A percentile compares a stretch with the other conserved stretches of the same genome.
These are phyloP conservation scores for Yamadazyma sp. DNA, from an alignment of 1,139 yeast genomes.

Conservation along the genomic window DNA sequence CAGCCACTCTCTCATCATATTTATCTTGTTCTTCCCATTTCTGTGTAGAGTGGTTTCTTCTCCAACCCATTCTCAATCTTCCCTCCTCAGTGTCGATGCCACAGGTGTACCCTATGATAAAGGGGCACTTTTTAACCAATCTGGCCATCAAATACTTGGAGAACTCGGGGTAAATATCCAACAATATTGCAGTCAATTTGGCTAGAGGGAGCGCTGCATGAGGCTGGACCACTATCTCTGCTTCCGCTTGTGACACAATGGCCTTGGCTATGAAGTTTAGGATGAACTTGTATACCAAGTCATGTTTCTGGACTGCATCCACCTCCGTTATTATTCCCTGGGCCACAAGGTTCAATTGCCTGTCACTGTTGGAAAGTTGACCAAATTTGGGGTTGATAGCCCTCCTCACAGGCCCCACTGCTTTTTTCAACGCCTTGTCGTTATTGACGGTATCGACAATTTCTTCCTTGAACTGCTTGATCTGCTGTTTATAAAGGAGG, in stretches of 20 bases:
- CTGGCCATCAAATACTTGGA: constrained; percentile 72
- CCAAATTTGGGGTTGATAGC: constrained; percentile 88
- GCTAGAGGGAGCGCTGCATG: constrained; percentile 82
- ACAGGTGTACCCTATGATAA: constrained; percentile 77
- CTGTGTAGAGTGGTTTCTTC: constrained; percentile 46
- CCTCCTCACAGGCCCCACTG: constrained; percentile 52
- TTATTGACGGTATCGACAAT: constrained; percentile 50
- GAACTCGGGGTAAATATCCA: constrained; percentile 63
- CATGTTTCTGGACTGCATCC: constrained; percentile 38
- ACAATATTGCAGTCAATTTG: constrained; percentile 54
- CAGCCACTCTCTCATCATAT: constrained; percentile 84
- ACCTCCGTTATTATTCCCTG: constrained; percentile 52
- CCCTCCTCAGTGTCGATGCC: constrained; percentile 81
- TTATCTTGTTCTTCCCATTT: constrained; percentile 78
- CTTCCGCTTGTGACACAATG: constrained; percentile 85
- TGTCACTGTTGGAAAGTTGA: constrained; percentile 72
- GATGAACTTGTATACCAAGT: constrained; percentile 66
- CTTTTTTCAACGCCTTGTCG: constrained; percentile 44
- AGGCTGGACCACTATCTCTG: constrained; percentile 82
- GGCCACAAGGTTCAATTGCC: constrained; percentile 56
- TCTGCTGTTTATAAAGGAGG: constrained; percentile 53
- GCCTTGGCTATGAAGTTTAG: constrained; percentile 83
- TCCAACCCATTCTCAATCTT: constrained; percentile 85
- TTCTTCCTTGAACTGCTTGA: constrained; percentile 56
- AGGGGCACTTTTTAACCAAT: constrained; percentile 88